These are phyloP conservation scores for Citrus sp. DNA, from an alignment of 345 rosid genomes.

Conservation along the genomic window DNA sequence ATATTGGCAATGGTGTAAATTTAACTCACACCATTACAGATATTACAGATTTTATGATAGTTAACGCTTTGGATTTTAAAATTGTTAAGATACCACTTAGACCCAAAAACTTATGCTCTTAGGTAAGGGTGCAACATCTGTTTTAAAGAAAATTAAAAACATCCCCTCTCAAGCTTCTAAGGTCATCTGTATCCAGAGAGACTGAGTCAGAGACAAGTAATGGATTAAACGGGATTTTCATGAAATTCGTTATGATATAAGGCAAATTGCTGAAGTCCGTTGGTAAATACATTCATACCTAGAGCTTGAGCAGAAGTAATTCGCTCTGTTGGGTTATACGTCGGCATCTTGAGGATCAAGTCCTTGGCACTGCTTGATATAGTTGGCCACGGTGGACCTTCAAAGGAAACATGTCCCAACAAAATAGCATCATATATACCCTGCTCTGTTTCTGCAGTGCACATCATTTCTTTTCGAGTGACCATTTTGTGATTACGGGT, in stretches of 20 bases:
- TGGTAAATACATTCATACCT: conserved; percentile 30
- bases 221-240: background rate
- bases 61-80: no score
- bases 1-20: no score
- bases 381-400: conserved; percentile 46
- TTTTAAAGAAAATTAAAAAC: no score
- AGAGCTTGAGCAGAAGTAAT: conserved; percentile 70
- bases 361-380: conserved; percentile 58
- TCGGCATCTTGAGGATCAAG: conserved; percentile 64
- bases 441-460: conserved; percentile 59
- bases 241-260: background rate
- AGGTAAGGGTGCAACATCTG: no score
- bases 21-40: no score
- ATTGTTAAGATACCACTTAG: no score
- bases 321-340: conserved; percentile 59
- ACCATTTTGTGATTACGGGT: background rate
- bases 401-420: conserved; percentile 71
- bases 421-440: conserved; percentile 76
- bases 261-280: background rate
- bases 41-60: no score
- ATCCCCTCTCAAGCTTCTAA: no score
- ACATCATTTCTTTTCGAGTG: background rate
- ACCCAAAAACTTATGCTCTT: no score
- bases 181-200: no score
- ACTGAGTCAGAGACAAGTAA: conserved; percentile 23